A percentile compares a stretch with the other conserved stretches of the same genome.
Evolutionary conservation across 1,139 yeast species (phyloP).

Genomic region (Nakaseomyces glabratus): DNA sequence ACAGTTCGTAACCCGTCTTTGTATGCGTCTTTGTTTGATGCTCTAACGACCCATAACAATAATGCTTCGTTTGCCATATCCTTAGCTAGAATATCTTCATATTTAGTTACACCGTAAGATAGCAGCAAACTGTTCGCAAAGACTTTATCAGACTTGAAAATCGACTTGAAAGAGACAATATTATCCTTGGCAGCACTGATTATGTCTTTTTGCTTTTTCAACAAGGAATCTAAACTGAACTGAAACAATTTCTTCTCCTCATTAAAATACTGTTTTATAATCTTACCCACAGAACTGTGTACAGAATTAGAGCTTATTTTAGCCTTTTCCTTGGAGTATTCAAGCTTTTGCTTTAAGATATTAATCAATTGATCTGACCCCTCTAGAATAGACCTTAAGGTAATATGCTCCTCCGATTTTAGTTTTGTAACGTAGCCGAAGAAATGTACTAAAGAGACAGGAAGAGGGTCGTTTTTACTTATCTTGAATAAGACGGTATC

Average conservation of each 20-base stretch:
- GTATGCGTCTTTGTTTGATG: slow-evolving; percentile 38
- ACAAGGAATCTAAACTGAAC: slow-evolving; percentile 39
- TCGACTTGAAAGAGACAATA: slow-evolving; percentile 45
- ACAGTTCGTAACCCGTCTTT: slow-evolving; percentile 24
- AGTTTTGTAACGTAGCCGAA: slow-evolving; percentile 28
- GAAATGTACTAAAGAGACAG: slow-evolving; percentile 25
- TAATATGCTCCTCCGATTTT: slow-evolving; percentile 22
- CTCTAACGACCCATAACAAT: slow-evolving; percentile 54
- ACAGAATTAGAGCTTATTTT: slow-evolving; percentile 13
- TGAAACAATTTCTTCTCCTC: slow-evolving; percentile 44
- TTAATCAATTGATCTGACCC: slow-evolving; percentile 40
- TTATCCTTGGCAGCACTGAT: slow-evolving; percentile 34
- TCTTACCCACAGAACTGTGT: slow-evolving; percentile 18
- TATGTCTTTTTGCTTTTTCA: slow-evolving; percentile 43
- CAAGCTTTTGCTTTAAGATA: slow-evolving; percentile 43
- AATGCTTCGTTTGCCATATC: slow-evolving; percentile 52
- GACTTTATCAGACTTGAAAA: slow-evolving; percentile 45
- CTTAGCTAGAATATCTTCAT: slow-evolving; percentile 41
- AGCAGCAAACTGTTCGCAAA: slow-evolving; percentile 50
- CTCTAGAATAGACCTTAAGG: slow-evolving; percentile 30
- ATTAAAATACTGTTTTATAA: slow-evolving; percentile 35
- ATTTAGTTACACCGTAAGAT: slow-evolving; percentile 48
- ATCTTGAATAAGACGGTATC: slow-evolving; percentile 24
- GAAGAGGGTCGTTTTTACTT: slow-evolving; percentile 18
- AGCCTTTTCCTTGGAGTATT: slow-evolving; percentile 19